Percentiles rank a stretch among this genome's conserved stretches.
These are phyloP conservation scores for Cercophora scortea DNA, from an alignment of 495 filamentous ascomycete species.

Conservation along the genomic window DNA sequence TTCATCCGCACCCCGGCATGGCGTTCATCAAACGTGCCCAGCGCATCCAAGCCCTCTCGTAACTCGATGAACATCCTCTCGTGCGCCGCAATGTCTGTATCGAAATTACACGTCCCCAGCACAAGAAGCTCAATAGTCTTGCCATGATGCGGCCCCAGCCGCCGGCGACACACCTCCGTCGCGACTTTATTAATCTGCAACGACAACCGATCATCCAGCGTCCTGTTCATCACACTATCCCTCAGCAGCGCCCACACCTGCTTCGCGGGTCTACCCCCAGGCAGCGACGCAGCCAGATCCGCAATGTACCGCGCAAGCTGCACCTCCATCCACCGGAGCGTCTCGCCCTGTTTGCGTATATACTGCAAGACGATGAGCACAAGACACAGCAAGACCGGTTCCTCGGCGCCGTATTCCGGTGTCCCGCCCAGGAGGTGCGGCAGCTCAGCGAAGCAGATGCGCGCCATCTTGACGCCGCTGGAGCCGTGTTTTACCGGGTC, in stretches of 20 bases:
- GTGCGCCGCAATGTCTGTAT: not conserved
- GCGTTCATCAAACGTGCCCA: constrained; percentile 6
- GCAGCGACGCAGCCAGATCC: not conserved
- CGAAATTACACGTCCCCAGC: not conserved
- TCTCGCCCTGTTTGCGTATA: not conserved
- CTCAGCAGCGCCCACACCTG: constrained; percentile 1
- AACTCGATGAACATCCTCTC: not conserved
- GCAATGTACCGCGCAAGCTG: constrained; percentile 3
- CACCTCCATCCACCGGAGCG: constrained; percentile 3
- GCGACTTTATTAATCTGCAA: not conserved
- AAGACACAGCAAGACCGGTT: not conserved
- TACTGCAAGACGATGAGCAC: constrained; percentile 1
- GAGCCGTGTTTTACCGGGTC: not conserved
- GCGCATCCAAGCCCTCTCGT: not conserved
- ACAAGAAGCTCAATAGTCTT: constrained; percentile 5
- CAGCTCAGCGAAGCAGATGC: constrained; percentile 12
- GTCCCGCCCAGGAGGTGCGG: not conserved
- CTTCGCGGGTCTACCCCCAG: not conserved
- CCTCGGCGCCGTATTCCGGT: not conserved
- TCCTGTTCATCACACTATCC: constrained; percentile 1
- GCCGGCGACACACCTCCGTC: not conserved
- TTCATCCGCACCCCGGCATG: constrained; percentile 9
- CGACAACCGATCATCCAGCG: constrained; percentile 1
- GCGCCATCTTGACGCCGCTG: constrained; percentile 5
- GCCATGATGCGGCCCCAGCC: constrained; percentile 2